Base-by-base conservation (phyloP, 1,284 basidiomycete species). In the Trametes pubescens region DNA sequence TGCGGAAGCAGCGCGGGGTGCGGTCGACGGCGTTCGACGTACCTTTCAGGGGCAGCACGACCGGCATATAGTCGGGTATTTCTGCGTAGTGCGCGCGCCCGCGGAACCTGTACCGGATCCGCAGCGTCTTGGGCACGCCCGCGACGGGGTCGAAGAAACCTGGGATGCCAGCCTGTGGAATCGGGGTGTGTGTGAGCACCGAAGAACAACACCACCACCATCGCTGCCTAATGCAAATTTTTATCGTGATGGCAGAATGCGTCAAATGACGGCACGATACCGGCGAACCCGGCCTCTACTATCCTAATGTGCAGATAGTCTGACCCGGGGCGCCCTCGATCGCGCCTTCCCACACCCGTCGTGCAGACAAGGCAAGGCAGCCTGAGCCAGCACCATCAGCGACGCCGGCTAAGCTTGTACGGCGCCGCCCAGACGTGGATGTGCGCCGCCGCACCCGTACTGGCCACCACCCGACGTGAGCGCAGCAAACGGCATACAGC, bases 31-130 rank as follows among this genome's bases (percentile, higher is more conserved):
- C 51, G 29, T 32, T 22, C 59, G 68, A 76, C 87, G 74, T 74
- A 89, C 89, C 90, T 83, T 87, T 81, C 73, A 96, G 81, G 51
- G 95, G 95, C 58, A 94, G 81, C 29, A 93, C 88, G 26, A 94
- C 82, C 34, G 89, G 82, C 47, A 83, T 77, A 72, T 81, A 79
- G 78, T 96, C 95, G 69, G 86, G 86, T 64, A 94, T 86, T 69
- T 89, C 87, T 66, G 88, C 88, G 75, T 92, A 90, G 75, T 97
- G 95, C 77, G 83, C 71, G 65, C 82, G 82, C 46, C 87, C 89
- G 66, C 86, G 84, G 83, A 97, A 98, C 51, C 84, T 78, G 77
- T 97, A 97, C 48, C 87, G 84, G 51, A 97, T 82, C 34, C 85
- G 79, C 55, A 97, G 78, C 26, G 81, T 80, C 79, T 94, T 94